Evolutionary conservation across 345 rosid species (phyloP).

Genomic region (Cardamine occulta): DNA sequence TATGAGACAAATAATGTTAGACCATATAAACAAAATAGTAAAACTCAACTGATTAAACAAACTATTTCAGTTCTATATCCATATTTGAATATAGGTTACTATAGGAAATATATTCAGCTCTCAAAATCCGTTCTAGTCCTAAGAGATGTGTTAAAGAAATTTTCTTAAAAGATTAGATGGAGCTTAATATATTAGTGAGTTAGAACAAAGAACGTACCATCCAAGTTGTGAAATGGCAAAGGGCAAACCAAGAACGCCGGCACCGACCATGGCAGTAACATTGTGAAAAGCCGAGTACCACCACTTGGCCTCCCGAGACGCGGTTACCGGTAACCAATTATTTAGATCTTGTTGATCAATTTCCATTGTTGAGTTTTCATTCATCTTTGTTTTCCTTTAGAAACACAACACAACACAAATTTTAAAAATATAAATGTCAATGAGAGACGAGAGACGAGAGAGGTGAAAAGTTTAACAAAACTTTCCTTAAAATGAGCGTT

Average conservation of each 20-base stretch:
- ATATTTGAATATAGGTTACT: neutral
- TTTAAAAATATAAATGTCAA: neutral
- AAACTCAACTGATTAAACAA: no score
- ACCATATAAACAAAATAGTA: no score
- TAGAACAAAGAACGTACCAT: neutral
- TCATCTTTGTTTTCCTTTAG: neutral
- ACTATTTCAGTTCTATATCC: neutral
- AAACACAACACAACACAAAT: neutral
- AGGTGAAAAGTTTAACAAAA: neutral
- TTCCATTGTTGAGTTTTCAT: constrained; percentile 1
- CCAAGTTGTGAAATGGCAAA: constrained; percentile 10
- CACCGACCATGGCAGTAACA: constrained; percentile 2
- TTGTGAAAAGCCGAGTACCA: neutral
- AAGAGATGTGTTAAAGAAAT: neutral
- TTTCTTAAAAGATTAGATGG: neutral
- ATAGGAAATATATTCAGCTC: neutral
- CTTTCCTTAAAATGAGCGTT: neutral
- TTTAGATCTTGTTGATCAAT: neutral
- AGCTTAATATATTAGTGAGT: neutral
- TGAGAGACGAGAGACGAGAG: neutral
- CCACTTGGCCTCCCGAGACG: neutral
- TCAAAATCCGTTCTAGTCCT: neutral
- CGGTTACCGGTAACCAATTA: neutral
- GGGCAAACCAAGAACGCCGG: constrained; percentile 1
- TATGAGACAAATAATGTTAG: neutral